Evolutionary conservation across 495 filamentous ascomycete genomes (phyloP), one percentile per base, ranked within the genome.

Genomic region (Neurospora tetraspora): DNA sequence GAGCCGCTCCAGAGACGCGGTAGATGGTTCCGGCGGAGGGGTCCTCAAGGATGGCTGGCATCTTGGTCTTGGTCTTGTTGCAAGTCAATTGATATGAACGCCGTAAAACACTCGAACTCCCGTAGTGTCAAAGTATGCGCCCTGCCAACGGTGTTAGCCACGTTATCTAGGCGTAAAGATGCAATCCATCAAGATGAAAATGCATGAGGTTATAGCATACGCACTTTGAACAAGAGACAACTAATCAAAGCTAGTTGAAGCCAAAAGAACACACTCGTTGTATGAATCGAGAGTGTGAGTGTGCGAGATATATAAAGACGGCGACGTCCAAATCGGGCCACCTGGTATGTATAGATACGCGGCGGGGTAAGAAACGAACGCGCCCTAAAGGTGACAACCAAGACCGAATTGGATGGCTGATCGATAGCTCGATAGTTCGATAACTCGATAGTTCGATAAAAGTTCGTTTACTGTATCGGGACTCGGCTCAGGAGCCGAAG

Each of bases 31-130:
- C 82, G 71, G 85, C 83, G 11, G 84, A 87, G 37, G 92, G 90
- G 78, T 97, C 94, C 76, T 94, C 93, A 78, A 95, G 89, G 82
- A 93, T 92, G 73, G 93, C 92, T 72, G 94, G 93, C 94, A 97
- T 97, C 75, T 79, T 83, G 31, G n/a, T n/a, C n/a, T n/a, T n/a
- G 34, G 81, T 53, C 45, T 53, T 47, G n/a, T 11, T 20, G 8
- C 43, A 47, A 23, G 9, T 47, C 43, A 20, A 47, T 47, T 47
- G 43, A 47, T 20, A 20, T 11, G 43, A 47, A n/a, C 3, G n/a
- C 16, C n/a, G 43, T 3, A 20, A 20, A 47, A 9, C 4, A 20
- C 45, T 47, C n/a, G 5, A 11, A 23, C 10, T 4, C 11, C 12
- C 12, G 53, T 0, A 6, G 4, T 31, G 47, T 59, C 20, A 59